Percentiles rank a stretch among this genome's conserved stretches.
Evolutionary conservation across 1,284 basidiomycete species (phyloP).

Genomic region (Uromyces viciae-fabae): DNA sequence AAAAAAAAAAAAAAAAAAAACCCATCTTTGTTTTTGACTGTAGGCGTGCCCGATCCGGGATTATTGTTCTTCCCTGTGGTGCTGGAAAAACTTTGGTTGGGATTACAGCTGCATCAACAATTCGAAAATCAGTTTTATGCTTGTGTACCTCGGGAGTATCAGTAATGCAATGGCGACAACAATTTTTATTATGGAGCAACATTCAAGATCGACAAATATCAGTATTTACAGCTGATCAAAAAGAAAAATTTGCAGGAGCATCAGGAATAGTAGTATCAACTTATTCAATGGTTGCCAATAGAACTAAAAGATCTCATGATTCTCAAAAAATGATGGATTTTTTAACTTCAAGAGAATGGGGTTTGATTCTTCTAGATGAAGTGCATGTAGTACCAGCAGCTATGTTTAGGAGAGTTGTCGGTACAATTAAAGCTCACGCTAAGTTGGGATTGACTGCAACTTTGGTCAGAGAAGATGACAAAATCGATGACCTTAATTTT

Average conservation of each 20-base stretch:
- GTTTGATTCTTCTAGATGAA: slow-evolving; percentile 91
- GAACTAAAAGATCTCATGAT: slow-evolving; percentile 88
- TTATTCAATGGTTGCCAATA: slow-evolving; percentile 97
- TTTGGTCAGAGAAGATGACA: slow-evolving; percentile 96
- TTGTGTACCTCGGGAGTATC: slow-evolving; percentile 94
- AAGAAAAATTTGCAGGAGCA: slow-evolving; percentile 91
- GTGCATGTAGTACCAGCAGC: slow-evolving; percentile 96
- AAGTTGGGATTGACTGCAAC: slow-evolving; percentile 94
- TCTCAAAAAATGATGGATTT: slow-evolving; percentile 99
- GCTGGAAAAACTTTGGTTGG: slow-evolving; percentile 98
- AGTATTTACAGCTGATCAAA: slow-evolving; percentile 91
- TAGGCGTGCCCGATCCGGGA: slow-evolving; percentile 94
- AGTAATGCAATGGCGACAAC: slow-evolving; percentile 95
- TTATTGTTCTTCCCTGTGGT: slow-evolving; percentile 96
- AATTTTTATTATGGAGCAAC: slow-evolving; percentile 96
- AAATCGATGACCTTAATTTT: slow-evolving; percentile 97
- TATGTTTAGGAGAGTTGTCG: slow-evolving; percentile 93
- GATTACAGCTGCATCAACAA: slow-evolving; percentile 97
- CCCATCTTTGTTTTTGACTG: neutral
- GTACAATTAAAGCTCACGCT: slow-evolving; percentile 93
- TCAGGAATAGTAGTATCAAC: slow-evolving; percentile 95
- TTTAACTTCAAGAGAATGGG: slow-evolving; percentile 86
- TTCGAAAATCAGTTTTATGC: slow-evolving; percentile 98
- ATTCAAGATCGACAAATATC: slow-evolving; percentile 90
- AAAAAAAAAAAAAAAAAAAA: neutral